Evolutionary conservation across 1,284 basidiomycete genomes (phyloP), one percentile per base, ranked within the genome.

Genomic region (Trametes sp.): DNA sequence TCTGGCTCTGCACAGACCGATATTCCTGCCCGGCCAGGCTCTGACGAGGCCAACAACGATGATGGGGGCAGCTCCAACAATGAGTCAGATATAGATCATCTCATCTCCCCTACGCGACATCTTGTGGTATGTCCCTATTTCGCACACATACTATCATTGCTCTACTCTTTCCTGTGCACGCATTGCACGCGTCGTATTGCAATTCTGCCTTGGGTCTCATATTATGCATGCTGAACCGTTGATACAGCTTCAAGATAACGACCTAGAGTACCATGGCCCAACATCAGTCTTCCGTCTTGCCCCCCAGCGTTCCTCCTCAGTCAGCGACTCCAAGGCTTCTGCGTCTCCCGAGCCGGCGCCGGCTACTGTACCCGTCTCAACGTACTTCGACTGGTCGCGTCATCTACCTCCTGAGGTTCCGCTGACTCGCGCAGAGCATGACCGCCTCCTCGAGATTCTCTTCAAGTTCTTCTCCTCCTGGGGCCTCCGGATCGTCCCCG

Each of bases 391-490:
- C 54, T 87, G 85, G 86, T 77, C 80, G 16, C 81, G 86, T 16
- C 76, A 86, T 68, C 75, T 88, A 7, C 86, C 86, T 14, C 67
- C 75, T 3, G 79, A 78, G 24, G 73, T 76, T 7, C 80, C 79
- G 19, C 73, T 88, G 23, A 77, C 80, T 50, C 77, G 84, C 48
- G 73, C 66, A 35, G 84, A 86, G 64, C 87, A 88, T 65, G 86
- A 88, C 74, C 62, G 71, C 70, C 75, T 88, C 1, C 80, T 90
- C 44, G 82, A 85, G 52, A 77, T 86, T 6, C 72, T 84, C 26
- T 87, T 89, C 79, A 83, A 84, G 62, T 88, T 87, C 73, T 84
- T 84, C 74, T 82, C 83, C 6, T 81, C 80, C 4, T 89, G 87
- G 87, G 84, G 84, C 65, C 75, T 77, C 42, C 73, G 78, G 45